Base-by-base conservation (phyloP, 2,329 filamentous ascomycete genomes). In the Trichophyton mentagrophytes region DNA sequence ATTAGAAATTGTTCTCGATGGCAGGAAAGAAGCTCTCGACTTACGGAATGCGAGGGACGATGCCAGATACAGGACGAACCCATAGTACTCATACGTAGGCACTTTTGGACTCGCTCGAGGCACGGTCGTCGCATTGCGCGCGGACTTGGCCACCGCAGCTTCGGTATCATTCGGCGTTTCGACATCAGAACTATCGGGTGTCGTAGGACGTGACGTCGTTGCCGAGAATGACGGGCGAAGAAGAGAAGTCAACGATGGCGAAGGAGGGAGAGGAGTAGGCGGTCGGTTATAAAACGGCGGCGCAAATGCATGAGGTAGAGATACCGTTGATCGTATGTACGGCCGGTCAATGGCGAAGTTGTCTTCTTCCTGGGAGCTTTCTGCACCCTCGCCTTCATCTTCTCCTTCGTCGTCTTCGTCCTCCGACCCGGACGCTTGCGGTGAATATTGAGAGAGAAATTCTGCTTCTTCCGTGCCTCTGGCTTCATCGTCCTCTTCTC, bases 61-160 rank as follows among this genome's bases (percentile, higher is more conserved):
- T 70, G 92, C 89, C 44, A 99, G 82, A 77, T 99, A 97, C 57
- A 99, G 82, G 60, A 95, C 92, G 76, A 99, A 99, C 71, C 93
- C 93, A 73, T 97, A 97, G 82, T 97, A 99, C 72, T 99, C 93
- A 77, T 99, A 97, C 0, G 93, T 99, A n/a, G 93, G 93, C 1
- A 99, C 91, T 71, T 93, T 90, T 1, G 93, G 93, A 60, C 87
- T 87, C 1, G 90, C 91, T 61, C 90, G 87, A 4, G 91, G 89
- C 17, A 96, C 84, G 1, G 82, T 86, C 64, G 79, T 82, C 63
- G 77, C 82, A 67, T 78, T 79, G 57, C 77, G 79, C 60, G 80
- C 84, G 30, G 81, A 84, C 69, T 76, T 80, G 30, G 85, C 80
- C 42, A 87, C 82, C 13, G 79, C 80, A 3, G 80, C 79, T 62